phyloP scores from a whole-genome alignment of 2,329 filamentous ascomycete genomes.

The Pseudogymnoascus sp. region DNA sequence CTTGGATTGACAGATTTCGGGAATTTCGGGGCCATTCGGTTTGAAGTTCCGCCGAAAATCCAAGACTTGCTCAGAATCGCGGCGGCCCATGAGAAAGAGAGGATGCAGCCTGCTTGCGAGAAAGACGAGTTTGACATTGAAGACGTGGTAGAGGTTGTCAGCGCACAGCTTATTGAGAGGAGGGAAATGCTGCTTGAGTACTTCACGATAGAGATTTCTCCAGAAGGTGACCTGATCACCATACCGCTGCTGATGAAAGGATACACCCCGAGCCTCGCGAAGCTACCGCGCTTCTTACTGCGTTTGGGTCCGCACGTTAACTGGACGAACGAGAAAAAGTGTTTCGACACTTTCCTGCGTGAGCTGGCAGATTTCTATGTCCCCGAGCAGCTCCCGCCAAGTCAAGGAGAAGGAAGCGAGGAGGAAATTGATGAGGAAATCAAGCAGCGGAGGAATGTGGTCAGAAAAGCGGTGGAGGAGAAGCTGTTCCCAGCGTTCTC shows the following conservation, averaged over 20 bases:
- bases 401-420: constrained; percentile 31
- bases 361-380: constrained; percentile 88
- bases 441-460: constrained; percentile 53
- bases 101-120: constrained; percentile 22
- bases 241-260: constrained; percentile 83
- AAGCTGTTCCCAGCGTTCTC: constrained; percentile 86
- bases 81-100: constrained; percentile 59
- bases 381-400: constrained; percentile 68
- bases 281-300: constrained; percentile 82
- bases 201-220: constrained; percentile 76
- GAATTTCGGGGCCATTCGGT: constrained; percentile 80
- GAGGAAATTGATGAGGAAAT: constrained; percentile 40
- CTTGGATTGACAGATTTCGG: constrained; percentile 89
- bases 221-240: constrained; percentile 64
- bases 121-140: constrained; percentile 55
- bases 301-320: constrained; percentile 79
- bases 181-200: constrained; percentile 88
- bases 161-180: constrained; percentile 60
- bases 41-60: constrained; percentile 67
- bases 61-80: constrained; percentile 64
- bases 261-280: constrained; percentile 77
- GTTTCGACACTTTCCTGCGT: constrained; percentile 75
- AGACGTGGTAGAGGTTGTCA: constrained; percentile 57
- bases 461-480: constrained; percentile 73
- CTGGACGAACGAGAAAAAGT: constrained; percentile 77